Conservation (phyloP, 2,329 filamentous ascomycete species). For the Triangularia verruculosa region DNA sequence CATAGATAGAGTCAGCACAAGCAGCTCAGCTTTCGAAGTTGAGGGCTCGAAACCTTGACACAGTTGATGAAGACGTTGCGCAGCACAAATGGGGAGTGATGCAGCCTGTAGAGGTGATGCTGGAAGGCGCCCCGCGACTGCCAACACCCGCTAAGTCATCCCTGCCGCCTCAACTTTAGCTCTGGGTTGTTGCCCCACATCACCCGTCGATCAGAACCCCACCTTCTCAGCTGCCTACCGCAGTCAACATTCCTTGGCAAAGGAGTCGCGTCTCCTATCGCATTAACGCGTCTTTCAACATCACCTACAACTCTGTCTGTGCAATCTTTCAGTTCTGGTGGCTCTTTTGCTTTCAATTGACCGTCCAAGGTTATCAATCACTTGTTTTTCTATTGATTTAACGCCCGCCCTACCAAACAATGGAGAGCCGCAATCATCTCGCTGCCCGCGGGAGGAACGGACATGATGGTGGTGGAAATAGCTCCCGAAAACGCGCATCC, state of each 20-base stretch:
- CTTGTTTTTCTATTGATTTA: background rate
- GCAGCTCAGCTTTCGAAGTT: background rate
- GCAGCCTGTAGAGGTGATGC: background rate
- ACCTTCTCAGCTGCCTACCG: background rate
- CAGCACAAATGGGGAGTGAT: background rate
- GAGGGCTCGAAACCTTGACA: background rate
- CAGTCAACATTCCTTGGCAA: background rate
- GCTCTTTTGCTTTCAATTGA: background rate
- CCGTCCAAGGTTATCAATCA: background rate
- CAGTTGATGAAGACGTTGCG: too few relatives aligned
- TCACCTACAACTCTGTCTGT: background rate
- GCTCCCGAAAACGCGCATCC: constrained; percentile 22
- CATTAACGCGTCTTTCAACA: background rate
- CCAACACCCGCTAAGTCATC: background rate
- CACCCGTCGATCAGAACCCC: background rate
- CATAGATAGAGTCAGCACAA: too few relatives aligned
- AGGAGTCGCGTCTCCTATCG: constrained; percentile 10
- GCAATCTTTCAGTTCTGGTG: background rate
- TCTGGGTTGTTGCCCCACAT: background rate
- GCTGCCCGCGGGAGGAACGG: constrained; percentile 13
- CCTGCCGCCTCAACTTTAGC: background rate
- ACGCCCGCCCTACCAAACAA: constrained; percentile 11
- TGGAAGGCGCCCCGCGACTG: background rate
- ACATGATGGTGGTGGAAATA: background rate
- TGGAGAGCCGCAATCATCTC: constrained; percentile 20